Evolutionary conservation across 140 eudicot species (phyloP), one percentile per base, ranked within the genome.

Genomic region (Oenanthe javanica): DNA sequence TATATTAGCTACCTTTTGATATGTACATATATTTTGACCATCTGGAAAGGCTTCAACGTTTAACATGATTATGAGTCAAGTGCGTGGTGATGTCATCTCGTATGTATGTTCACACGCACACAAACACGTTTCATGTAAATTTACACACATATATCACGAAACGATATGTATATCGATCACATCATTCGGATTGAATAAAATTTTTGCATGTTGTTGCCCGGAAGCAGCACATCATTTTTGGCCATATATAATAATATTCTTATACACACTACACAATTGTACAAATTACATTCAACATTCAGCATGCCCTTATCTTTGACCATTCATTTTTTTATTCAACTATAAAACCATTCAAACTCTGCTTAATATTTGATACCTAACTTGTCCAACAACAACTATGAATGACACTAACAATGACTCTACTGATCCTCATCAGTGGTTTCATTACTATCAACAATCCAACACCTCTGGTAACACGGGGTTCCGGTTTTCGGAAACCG

Each of bases 401-500:
- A 82, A 83, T 73, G 85, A 70, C 83, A 82, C 84, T 74, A 80
- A 21, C 78, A 86, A 82, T 16, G 61, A 57, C 61, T 73, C 88
- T 5, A 45, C 77, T 19, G 86, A 84, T 79, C 77, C 74, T 25
- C 80, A 84, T 79, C 77, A 82, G 23, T 84, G 90, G 90, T 38
- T 82, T 31, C 90, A 87, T 12, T 79, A 87, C n/a, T 85, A 79
- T 51, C 88, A 86, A 64, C 69, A 79, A 81, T n/a, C 84, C 69
- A 9, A 75, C 75, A 19, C 46, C 45, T 31, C 78, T 13, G 78
- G 43, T 11, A 61, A n/a, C 43, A 4, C 6, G 19, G 61, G 76
- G 19, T 78, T 50, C 75, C 73, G 75, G 14, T 59, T 75, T 16
- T 64, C 81, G 3, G 67, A 73, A 2, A 49, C 73, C 46, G 3